Conservation (phyloP, 1,284 basidiomycete species). For the Irpex sp. region DNA sequence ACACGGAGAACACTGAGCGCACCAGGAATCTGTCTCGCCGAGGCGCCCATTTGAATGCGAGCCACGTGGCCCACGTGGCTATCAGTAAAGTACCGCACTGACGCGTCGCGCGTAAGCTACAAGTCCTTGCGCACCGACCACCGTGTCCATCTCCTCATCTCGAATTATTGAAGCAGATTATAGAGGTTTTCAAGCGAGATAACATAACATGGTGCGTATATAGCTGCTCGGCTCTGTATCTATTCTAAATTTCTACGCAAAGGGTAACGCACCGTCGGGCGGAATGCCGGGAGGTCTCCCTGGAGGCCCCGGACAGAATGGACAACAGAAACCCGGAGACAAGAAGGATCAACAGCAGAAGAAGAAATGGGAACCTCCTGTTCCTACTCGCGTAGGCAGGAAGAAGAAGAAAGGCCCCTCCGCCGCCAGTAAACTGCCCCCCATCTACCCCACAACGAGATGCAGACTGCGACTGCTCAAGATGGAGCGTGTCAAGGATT, state of each 20-base stretch:
- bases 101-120: slow-evolving; percentile 49
- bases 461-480: slow-evolving; percentile 96
- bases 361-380: slow-evolving; percentile 99
- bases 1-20: neutral
- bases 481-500: slow-evolving; percentile 98
- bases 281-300: slow-evolving; percentile 36
- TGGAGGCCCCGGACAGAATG: slow-evolving; percentile 29
- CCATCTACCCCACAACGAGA: slow-evolving; percentile 92
- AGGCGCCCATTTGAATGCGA: neutral
- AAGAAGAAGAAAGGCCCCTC: slow-evolving; percentile 93
- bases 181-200: neutral
- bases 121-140: slow-evolving; percentile 28
- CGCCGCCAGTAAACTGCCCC: slow-evolving; percentile 86
- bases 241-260: neutral
- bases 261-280: slow-evolving; percentile 82
- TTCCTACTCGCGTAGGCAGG: slow-evolving; percentile 96
- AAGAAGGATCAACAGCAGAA: slow-evolving; percentile 56
- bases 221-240: neutral
- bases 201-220: neutral
- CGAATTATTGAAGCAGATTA: neutral
- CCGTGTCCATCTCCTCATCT: slow-evolving; percentile 7
- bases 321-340: slow-evolving; percentile 53
- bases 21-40: neutral
- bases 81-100: slow-evolving; percentile 30
- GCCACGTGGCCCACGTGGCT: slow-evolving; percentile 16